Percentiles rank a stretch among this genome's conserved stretches.
phyloP scores from a whole-genome alignment of 768 basidiomycete genomes.

The Fistulinella prunicolor region DNA sequence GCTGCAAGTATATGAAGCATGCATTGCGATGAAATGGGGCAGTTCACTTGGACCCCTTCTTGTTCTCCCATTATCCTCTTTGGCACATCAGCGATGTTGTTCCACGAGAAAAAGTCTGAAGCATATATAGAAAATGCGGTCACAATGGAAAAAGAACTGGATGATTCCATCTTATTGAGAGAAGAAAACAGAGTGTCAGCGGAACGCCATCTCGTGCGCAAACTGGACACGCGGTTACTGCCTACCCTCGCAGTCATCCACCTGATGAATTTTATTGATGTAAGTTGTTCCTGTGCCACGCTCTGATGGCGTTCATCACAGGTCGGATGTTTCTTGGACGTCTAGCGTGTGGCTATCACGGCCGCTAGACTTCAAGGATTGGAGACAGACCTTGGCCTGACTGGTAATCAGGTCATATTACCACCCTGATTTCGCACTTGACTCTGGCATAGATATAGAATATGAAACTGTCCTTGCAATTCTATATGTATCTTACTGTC shows the following conservation, averaged over 20 bases:
- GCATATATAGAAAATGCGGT: constrained; percentile 9
- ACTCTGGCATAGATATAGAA: constrained; percentile 40
- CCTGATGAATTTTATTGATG: constrained; percentile 28
- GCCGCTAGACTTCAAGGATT: constrained; percentile 41
- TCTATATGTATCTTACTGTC: constrained; percentile 58
- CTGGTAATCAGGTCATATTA: constrained; percentile 16
- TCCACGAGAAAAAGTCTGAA: constrained; percentile 10
- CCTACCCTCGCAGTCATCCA: constrained; percentile 26
- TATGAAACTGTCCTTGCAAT: constrained; percentile 52
- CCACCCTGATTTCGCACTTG: background rate
- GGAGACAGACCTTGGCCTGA: constrained; percentile 36
- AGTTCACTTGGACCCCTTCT: no score
- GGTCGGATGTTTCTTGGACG: background rate
- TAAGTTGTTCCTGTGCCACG: background rate
- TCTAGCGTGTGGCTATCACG: constrained; percentile 38
- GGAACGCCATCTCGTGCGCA: constrained; percentile 24
- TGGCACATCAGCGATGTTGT: no score
- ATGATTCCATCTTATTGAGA: constrained; percentile 10
- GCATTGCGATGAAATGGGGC: no score
- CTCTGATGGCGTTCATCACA: background rate
- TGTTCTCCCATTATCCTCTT: no score
- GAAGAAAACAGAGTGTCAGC: constrained; percentile 12
- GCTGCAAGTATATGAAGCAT: no score
- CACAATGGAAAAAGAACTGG: background rate
- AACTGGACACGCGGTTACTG: constrained; percentile 29